Conservation (phyloP, 1,284 basidiomycete species). For the Laetiporus sulphureus region DNA sequence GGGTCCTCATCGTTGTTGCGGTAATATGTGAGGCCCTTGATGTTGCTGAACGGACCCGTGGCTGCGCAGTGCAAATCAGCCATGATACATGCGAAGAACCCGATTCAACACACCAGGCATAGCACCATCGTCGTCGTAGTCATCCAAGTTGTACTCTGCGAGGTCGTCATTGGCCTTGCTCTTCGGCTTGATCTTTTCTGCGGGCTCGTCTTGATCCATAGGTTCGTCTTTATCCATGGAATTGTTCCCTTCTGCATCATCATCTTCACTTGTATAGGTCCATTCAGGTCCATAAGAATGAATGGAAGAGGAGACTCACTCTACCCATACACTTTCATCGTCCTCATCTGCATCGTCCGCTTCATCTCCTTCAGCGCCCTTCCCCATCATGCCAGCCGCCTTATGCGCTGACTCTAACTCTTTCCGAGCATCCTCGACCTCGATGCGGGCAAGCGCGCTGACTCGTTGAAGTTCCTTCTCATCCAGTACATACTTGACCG, state of each 20-base stretch:
- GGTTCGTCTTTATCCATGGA: constrained; percentile 63
- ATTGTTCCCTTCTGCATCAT: constrained; percentile 45
- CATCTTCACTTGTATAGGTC: constrained; percentile 5
- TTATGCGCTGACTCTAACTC: constrained; percentile 81
- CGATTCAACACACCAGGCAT: constrained; percentile 41
- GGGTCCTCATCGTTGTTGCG: constrained; percentile 92
- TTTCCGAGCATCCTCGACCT: constrained; percentile 81
- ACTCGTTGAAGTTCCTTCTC: constrained; percentile 89
- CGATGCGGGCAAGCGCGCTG: constrained; percentile 80
- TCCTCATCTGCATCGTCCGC: constrained; percentile 41
- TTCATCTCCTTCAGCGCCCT: constrained; percentile 58
- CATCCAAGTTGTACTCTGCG: constrained; percentile 88
- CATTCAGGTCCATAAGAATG: no score
- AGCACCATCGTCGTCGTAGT: constrained; percentile 85
- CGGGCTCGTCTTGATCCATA: constrained; percentile 24
- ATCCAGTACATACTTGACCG: constrained; percentile 87
- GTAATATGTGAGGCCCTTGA: constrained; percentile 93
- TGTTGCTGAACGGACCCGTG: constrained; percentile 89
- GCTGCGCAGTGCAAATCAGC: constrained; percentile 34
- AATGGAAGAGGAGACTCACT: no score
- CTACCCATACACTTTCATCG: constrained; percentile 64
- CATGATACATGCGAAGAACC: constrained; percentile 8
- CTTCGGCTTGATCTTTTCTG: background rate
- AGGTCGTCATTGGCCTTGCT: constrained; percentile 70
- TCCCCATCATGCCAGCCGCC: constrained; percentile 70